A percentile compares a stretch with the other conserved stretches of the same genome.
phyloP scores from a whole-genome alignment of 2,329 filamentous ascomycete species.

The Epichloe sibirici region DNA sequence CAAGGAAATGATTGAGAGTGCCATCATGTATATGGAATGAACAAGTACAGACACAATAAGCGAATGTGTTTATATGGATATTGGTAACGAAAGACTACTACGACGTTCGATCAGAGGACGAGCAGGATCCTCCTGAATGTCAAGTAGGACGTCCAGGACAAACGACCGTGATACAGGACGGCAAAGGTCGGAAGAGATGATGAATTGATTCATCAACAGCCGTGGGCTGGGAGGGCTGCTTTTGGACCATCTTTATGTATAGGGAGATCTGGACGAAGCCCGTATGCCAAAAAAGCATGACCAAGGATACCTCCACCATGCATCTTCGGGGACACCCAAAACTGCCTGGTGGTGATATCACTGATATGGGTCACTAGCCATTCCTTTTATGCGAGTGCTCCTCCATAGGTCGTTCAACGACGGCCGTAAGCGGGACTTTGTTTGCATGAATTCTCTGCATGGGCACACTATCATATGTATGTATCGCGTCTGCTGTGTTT shows the following conservation, averaged over 20 bases:
- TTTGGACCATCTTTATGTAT: not conserved
- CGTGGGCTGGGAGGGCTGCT: not conserved
- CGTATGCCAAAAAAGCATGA: too few relatives aligned
- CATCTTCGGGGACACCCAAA: too few relatives aligned
- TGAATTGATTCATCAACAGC: not conserved
- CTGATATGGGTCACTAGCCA: too few relatives aligned
- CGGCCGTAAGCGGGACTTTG: too few relatives aligned
- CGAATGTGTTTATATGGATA: slow-evolving; percentile 10
- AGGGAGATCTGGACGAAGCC: not conserved
- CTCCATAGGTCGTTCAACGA: too few relatives aligned
- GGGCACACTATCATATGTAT: too few relatives aligned
- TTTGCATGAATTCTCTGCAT: too few relatives aligned
- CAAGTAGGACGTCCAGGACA: not conserved
- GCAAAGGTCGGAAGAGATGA: not conserved
- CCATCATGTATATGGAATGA: slow-evolving; percentile 18
- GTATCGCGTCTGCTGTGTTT: too few relatives aligned
- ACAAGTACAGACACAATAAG: slow-evolving; percentile 3
- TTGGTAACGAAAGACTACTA: slow-evolving; percentile 24
- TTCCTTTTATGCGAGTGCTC: too few relatives aligned
- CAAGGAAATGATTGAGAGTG: slow-evolving; percentile 27
- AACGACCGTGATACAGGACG: not conserved
- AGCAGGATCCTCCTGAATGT: slow-evolving; percentile 13
- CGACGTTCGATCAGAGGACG: slow-evolving; percentile 31
- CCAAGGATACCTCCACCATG: too few relatives aligned
- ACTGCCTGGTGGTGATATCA: too few relatives aligned